phyloP scores from a whole-genome alignment of 208 protist species.

The Phytomonas sp. region DNA sequence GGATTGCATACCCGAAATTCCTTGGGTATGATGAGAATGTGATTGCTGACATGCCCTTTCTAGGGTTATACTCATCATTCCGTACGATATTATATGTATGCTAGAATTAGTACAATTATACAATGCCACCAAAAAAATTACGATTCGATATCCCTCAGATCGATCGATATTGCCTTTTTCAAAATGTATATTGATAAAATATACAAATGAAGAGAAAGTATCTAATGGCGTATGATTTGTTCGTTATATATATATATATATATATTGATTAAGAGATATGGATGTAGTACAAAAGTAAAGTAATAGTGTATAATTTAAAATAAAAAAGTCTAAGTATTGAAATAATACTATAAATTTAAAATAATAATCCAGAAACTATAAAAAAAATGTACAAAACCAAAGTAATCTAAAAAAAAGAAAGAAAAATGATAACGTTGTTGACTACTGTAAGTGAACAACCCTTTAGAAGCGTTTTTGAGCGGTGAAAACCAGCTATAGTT shows the following conservation, averaged over 20 bases:
- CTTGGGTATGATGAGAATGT: neutral
- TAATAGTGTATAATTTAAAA: conserved; percentile 6
- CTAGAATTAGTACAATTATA: neutral
- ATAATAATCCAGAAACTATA: conserved; percentile 9
- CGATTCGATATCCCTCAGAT: neutral
- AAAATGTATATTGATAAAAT: neutral
- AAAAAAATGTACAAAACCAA: conserved; percentile 5
- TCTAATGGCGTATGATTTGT: neutral
- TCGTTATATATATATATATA: neutral
- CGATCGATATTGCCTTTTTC: neutral
- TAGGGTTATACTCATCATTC: neutral
- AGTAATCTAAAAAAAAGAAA: conserved; percentile 4
- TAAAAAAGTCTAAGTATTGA: conserved; percentile 4
- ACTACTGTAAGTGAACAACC: neutral
- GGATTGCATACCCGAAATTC: neutral
- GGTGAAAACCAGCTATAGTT: neutral
- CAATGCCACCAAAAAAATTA: neutral
- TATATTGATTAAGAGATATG: neutral
- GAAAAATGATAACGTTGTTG: neutral
- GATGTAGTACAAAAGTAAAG: neutral
- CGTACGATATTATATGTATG: neutral
- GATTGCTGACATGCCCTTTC: neutral
- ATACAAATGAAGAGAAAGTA: neutral
- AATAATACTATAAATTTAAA: conserved; percentile 9
- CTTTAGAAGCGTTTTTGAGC: neutral